phyloP scores from a whole-genome alignment of 2,329 filamentous ascomycete species.

The Cryoendolithus antarcticus region DNA sequence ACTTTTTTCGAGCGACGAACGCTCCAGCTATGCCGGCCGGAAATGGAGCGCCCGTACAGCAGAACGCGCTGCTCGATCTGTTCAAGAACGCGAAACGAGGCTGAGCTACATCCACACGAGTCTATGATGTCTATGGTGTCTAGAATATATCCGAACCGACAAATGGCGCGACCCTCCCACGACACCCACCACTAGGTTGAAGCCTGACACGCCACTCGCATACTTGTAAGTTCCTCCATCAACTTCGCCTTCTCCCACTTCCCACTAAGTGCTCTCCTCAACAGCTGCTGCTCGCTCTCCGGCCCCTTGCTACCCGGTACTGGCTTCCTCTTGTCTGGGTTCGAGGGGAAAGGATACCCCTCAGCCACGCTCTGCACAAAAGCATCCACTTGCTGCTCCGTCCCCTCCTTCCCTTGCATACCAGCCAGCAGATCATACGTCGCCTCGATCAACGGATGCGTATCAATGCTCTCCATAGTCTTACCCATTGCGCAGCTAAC shows the following conservation, averaged over 20 bases:
- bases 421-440: slow-evolving; percentile 32
- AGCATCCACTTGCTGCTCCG: slow-evolving; percentile 32
- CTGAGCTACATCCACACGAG: not conserved
- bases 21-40: slow-evolving; percentile 6
- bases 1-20: slow-evolving; percentile 13
- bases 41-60: slow-evolving; percentile 7
- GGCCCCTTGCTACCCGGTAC: slow-evolving; percentile 47
- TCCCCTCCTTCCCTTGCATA: slow-evolving; percentile 24
- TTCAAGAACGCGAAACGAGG: slow-evolving; percentile 15
- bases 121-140: too few relatives aligned
- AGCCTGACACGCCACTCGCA: slow-evolving; percentile 14
- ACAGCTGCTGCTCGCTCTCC: slow-evolving; percentile 43
- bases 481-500: slow-evolving; percentile 51
- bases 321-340: slow-evolving; percentile 45
- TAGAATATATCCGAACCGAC: too few relatives aligned
- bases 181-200: slow-evolving; percentile 3
- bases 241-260: slow-evolving; percentile 29
- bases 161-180: too few relatives aligned
- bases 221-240: slow-evolving; percentile 19
- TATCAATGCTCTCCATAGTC: slow-evolving; percentile 50
- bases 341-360: slow-evolving; percentile 52
- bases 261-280: slow-evolving; percentile 33
- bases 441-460: slow-evolving; percentile 34
- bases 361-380: slow-evolving; percentile 42
- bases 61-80: slow-evolving; percentile 15